Conservation (phyloP, 1,139 yeast genomes). For the Meyerozyma carpophila region DNA sequence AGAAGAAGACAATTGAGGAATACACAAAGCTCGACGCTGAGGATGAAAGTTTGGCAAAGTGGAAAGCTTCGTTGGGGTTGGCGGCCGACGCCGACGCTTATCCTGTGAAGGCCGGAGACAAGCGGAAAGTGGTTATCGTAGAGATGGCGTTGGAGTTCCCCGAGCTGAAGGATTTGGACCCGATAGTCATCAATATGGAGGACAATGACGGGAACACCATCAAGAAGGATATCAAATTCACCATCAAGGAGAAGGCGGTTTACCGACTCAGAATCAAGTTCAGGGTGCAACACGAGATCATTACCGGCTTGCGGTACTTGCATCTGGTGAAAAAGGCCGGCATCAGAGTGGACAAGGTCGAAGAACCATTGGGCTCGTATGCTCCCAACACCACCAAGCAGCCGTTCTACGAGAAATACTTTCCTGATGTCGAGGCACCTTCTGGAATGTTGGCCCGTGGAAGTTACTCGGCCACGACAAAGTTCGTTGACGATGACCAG, state of each 20-base stretch:
- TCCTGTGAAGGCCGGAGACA: conserved; percentile 67
- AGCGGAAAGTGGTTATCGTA: conserved; percentile 70
- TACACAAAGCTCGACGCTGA: conserved; percentile 82
- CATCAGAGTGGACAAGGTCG: conserved; percentile 77
- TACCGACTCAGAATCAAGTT: conserved; percentile 73
- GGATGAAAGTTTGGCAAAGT: conserved; percentile 84
- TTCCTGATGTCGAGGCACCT: conserved; percentile 91
- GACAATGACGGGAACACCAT: conserved; percentile 44
- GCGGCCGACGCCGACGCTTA: conserved; percentile 47
- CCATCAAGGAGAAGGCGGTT: conserved; percentile 72
- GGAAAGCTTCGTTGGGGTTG: conserved; percentile 89
- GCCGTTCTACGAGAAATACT: conserved; percentile 71
- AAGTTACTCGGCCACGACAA: conserved; percentile 71
- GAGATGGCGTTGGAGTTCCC: conserved; percentile 69
- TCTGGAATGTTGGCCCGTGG: conserved; percentile 88
- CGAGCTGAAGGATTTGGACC: conserved; percentile 50
- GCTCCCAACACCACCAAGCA: conserved; percentile 85
- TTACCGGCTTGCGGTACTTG: conserved; percentile 83
- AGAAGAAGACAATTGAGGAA: conserved; percentile 82
- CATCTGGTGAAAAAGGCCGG: conserved; percentile 86
- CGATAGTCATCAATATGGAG: conserved; percentile 65
- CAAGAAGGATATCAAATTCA: conserved; percentile 54
- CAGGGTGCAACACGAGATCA: conserved; percentile 84
- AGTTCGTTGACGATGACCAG: conserved; percentile 85
- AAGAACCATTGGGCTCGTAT: conserved; percentile 85